A percentile compares a stretch with the other conserved stretches of the same genome.
Conservation (phyloP, 768 basidiomycete species). For the Coprinopsis marcescibilis region DNA sequence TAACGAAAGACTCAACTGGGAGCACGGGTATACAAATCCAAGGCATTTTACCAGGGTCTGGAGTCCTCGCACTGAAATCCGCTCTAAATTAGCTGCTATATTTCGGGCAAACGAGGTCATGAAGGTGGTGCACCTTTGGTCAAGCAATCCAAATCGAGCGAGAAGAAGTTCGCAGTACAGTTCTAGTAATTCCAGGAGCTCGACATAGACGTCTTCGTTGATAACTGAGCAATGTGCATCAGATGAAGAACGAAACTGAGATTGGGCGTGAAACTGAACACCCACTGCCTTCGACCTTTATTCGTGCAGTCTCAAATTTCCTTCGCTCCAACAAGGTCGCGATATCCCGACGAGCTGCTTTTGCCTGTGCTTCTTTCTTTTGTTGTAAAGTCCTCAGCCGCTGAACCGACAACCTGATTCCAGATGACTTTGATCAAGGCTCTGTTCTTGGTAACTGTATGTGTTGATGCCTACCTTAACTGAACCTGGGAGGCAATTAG, state of each 20-base stretch:
- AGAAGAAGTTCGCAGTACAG: conserved; percentile 92
- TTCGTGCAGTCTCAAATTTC: conserved; percentile 77
- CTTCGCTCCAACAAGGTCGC: conserved; percentile 73
- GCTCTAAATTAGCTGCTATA: conserved; percentile 10
- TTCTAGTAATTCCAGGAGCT: conserved; percentile 88
- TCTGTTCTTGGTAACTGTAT: conserved; percentile 1
- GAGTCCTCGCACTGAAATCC: conserved; percentile 58
- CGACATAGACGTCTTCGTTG: conserved; percentile 79
- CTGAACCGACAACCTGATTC: conserved; percentile 71
- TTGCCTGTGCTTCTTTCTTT: conserved; percentile 85
- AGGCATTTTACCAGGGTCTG: conserved; percentile 64
- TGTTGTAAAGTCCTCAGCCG: conserved; percentile 81
- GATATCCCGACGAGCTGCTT: conserved; percentile 69
- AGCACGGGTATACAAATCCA: not conserved
- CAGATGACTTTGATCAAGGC: not conserved
- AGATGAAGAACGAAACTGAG: conserved; percentile 1
- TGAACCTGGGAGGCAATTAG: conserved; percentile 31
- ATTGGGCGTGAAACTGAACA: conserved; percentile 15
- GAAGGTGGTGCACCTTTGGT: conserved; percentile 81
- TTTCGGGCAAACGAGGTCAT: conserved; percentile 2
- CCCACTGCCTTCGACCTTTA: conserved; percentile 83
- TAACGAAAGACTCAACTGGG: not conserved
- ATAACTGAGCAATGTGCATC: conserved; percentile 46
- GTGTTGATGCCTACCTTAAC: conserved; percentile 28
- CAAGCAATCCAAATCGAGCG: conserved; percentile 87